These are phyloP conservation scores for Spathaspora girioi DNA, from an alignment of 805 yeast species.

Conservation along the genomic window DNA sequence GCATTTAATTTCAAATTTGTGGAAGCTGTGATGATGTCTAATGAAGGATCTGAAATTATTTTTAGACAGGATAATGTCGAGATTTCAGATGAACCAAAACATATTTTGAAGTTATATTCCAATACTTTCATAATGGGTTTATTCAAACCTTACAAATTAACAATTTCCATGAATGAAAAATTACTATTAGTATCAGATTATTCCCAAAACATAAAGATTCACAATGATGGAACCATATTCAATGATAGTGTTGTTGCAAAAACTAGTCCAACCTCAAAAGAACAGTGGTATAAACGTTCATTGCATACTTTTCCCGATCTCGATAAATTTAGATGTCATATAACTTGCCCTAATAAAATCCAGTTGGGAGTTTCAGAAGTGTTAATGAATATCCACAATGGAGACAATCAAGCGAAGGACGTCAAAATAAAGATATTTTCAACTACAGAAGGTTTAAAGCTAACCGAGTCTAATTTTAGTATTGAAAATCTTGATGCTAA, in stretches of 20 bases:
- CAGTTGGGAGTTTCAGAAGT: conserved; percentile 26
- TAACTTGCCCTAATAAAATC: conserved; percentile 20
- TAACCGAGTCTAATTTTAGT: conserved; percentile 4
- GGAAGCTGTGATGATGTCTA: conserved; percentile 13
- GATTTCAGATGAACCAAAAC: not conserved
- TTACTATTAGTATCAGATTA: conserved; percentile 3
- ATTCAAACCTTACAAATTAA: conserved; percentile 4
- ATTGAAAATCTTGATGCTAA: conserved; percentile 7
- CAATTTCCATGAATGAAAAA: conserved; percentile 5
- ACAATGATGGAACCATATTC: not conserved
- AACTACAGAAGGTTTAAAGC: conserved; percentile 15
- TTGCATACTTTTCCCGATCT: conserved; percentile 14
- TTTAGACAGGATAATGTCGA: conserved; percentile 6
- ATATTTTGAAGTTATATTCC: conserved; percentile 8
- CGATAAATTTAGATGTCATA: conserved; percentile 23
- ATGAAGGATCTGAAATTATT: conserved; percentile 4
- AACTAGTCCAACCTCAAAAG: not conserved
- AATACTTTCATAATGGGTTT: conserved; percentile 11
- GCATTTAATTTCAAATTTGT: conserved; percentile 19
- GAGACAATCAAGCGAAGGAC: conserved; percentile 27
- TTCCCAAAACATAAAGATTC: not conserved
- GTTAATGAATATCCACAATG: conserved; percentile 23
- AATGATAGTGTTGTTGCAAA: not conserved
- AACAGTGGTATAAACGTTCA: not conserved
- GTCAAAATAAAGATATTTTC: conserved; percentile 15